Conservation (phyloP, 306 rosid genomes). For the Myrica gale region DNA sequence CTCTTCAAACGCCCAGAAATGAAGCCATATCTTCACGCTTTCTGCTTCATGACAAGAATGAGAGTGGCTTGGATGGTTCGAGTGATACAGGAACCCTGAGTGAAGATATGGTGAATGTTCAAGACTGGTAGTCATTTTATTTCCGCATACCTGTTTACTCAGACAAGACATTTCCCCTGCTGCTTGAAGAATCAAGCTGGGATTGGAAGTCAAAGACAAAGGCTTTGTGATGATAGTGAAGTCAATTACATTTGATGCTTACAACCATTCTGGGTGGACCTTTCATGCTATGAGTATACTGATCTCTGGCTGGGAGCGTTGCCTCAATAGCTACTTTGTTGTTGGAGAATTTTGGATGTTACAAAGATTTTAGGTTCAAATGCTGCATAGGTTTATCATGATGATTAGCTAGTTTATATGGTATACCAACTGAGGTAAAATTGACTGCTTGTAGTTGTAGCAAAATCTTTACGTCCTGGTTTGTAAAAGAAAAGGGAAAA, state of each 20-base stretch:
- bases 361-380: background rate
- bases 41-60: constrained; percentile 2
- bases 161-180: constrained; percentile 35
- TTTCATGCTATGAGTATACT: background rate
- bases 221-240: background rate
- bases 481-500: background rate
- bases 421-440: background rate
- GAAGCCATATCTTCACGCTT: constrained; percentile 32
- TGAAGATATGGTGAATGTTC: constrained; percentile 33
- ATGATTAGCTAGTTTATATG: background rate
- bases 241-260: background rate
- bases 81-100: constrained; percentile 30
- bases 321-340: background rate
- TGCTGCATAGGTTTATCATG: background rate
- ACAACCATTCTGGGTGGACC: background rate
- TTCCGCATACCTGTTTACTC: constrained; percentile 36
- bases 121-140: constrained; percentile 34
- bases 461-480: background rate
- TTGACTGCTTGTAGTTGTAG: background rate
- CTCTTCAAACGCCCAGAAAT: constrained; percentile 34
- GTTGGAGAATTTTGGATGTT: background rate
- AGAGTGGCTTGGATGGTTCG: constrained; percentile 27
- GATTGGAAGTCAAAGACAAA: background rate
- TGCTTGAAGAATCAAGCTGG: constrained; percentile 27
- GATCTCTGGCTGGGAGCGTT: background rate